These are phyloP conservation scores for Stemphylium vesicarium DNA, from an alignment of 2,329 filamentous ascomycete genomes.

Conservation along the genomic window DNA sequence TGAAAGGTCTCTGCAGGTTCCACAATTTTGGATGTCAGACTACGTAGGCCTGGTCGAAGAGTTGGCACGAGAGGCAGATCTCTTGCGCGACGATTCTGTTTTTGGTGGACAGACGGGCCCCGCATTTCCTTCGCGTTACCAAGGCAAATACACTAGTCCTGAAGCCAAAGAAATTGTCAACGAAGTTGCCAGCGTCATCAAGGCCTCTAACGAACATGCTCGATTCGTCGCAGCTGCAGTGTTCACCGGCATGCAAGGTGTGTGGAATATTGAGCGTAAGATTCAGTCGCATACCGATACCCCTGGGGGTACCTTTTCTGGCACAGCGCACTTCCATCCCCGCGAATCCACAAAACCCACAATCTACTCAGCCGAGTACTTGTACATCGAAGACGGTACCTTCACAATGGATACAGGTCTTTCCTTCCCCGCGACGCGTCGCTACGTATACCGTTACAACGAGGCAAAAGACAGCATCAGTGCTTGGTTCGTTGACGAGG, in stretches of 20 bases:
- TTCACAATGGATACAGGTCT: slow-evolving; percentile 65
- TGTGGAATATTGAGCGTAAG: slow-evolving; percentile 68
- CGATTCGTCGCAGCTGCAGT: slow-evolving; percentile 69
- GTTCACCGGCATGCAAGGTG: slow-evolving; percentile 73
- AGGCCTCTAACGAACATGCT: slow-evolving; percentile 52
- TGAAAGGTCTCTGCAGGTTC: slow-evolving; percentile 51
- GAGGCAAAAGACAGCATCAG: slow-evolving; percentile 66
- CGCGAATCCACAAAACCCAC: slow-evolving; percentile 59
- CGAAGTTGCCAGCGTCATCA: slow-evolving; percentile 53
- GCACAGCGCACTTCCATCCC: slow-evolving; percentile 69
- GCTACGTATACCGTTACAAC: slow-evolving; percentile 76
- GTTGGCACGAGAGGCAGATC: slow-evolving; percentile 65
- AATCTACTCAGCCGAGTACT: slow-evolving; percentile 61
- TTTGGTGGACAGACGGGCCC: slow-evolving; percentile 58
- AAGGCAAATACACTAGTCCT: slow-evolving; percentile 34
- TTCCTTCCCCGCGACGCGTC: slow-evolving; percentile 65
- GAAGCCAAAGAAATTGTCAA: slow-evolving; percentile 55
- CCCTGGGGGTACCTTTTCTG: slow-evolving; percentile 69
- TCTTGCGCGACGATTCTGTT: slow-evolving; percentile 53
- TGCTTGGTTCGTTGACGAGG: slow-evolving; percentile 76
- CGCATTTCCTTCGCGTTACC: slow-evolving; percentile 46
- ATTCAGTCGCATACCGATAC: slow-evolving; percentile 63
- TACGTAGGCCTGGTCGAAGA: slow-evolving; percentile 78
- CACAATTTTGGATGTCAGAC: slow-evolving; percentile 84
- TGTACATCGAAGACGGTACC: slow-evolving; percentile 70